Base-by-base conservation (phyloP, 2,329 filamentous ascomycete species). In the Zasmidium citrigriseum region DNA sequence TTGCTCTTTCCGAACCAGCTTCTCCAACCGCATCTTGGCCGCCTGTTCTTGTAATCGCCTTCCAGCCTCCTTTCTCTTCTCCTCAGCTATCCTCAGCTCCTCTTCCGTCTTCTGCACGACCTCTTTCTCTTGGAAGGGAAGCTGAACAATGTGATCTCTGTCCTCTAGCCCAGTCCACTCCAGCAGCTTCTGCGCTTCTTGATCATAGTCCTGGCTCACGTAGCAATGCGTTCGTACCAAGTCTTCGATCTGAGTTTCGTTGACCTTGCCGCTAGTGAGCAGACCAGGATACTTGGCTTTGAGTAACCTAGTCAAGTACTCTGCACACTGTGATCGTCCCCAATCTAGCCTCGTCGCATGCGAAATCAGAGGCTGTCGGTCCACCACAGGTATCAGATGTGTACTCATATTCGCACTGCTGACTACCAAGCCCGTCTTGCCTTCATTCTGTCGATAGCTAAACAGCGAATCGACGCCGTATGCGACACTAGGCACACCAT, bases 401-500 rank as follows among this genome's bases (percentile, higher is more conserved):
- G 95, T 99, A 2, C 95, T 90, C 47, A 91, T 96, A 72, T 97
- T 89, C 2, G 92, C 96, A 0, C 93, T 96, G 1, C 91, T 96
- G 27, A 98, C 85, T 38, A 99, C 89, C 21, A 99, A 80, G 5
- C 95, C 95, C 23, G 90, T 93, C 52, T 82, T 86, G 62, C 95
- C 95, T 61, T 89, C 86, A 73, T 99, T 99, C 78, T 96, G 90
- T 61, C 88, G 83, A 78, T 96, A 99, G 20, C 93, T 96, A 78
- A 99, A 99, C 27, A 99, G 84, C 11, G 93, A 96, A 75, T 99
- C 95, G 77, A 99, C 93, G 52, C 95, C 95, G 76, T 95, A 97
- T 18, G 93, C 90, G 23, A 97, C 83, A 1, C 91, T 93, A 0
- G 95, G 93, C 11, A 90, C 93, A 59, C 86, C 86, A 75, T 99